Evolutionary conservation across 768 basidiomycete genomes (phyloP).

Genomic region (Rhizopogon vulgaris): DNA sequence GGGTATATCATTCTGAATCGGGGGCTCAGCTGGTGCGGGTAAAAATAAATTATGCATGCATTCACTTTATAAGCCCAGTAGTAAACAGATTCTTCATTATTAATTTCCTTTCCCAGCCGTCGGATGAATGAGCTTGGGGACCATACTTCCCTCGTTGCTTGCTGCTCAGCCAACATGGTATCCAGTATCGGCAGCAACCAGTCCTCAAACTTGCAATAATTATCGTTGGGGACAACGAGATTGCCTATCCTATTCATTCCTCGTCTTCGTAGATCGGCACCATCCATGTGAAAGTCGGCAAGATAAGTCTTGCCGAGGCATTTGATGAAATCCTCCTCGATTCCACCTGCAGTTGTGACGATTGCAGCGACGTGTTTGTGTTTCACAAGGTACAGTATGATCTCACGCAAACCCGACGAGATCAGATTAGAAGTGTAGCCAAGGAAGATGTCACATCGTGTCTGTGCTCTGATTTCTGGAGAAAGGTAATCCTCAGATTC

Average conservation of each 20-base stretch:
- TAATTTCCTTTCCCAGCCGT: constrained; percentile 93
- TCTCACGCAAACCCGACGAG: constrained; percentile 92
- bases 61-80: constrained; percentile 99
- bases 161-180: constrained; percentile 85
- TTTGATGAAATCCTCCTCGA: constrained; percentile 99
- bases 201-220: constrained; percentile 99
- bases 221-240: constrained; percentile 93
- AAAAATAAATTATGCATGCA: constrained; percentile 16
- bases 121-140: constrained; percentile 91
- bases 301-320: constrained; percentile 96
- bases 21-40: constrained; percentile 17
- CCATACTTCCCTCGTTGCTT: constrained; percentile 66
- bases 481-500: constrained; percentile 62
- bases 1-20: constrained; percentile 86
- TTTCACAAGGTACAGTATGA: constrained; percentile 89
- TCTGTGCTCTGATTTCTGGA: constrained; percentile 57
- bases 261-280: constrained; percentile 74
- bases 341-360: constrained; percentile 96
- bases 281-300: constrained; percentile 88
- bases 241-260: constrained; percentile 99
- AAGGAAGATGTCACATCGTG: constrained; percentile 84
- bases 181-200: constrained; percentile 97
- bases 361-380: constrained; percentile 84
- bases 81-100: constrained; percentile 95
- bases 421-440: constrained; percentile 99